Evolutionary conservation across 805 yeast genomes (phyloP), one percentile per base, ranked within the genome.

Genomic region (Cyberlindnera maclurae): DNA sequence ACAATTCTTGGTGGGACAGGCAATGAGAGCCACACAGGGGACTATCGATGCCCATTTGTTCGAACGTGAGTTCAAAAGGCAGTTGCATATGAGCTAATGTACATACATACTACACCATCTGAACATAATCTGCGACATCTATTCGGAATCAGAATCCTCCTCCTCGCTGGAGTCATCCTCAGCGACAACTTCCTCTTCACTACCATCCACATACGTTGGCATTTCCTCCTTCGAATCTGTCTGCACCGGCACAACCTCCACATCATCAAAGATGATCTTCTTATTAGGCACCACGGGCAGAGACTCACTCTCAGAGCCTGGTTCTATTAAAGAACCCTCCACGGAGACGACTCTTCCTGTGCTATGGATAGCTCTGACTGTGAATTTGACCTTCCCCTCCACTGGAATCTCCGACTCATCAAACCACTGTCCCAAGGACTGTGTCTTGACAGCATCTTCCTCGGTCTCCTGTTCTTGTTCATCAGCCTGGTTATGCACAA

Each of bases 321-420:
- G 59, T 31, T 37, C 46, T 22, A 55, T 30, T 43, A 89, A 67
- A 1, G 96, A 80, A n/a, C 97, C 97, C 44, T 88, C 94, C 12
- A 90, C 72, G 9, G 94, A 81, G 12, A 89, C 78, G 39, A 86
- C 81, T 59, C 79, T 82, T 8, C 96, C 95, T 5, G 89, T 74
- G 12, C 81, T 75, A 41, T 75, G 81, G 38, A 90, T 69, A 20
- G 78, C 68, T 55, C 80, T 83, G 31, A 90, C 76, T 3, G 79
- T 76, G 60, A 93, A 88, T 49, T 69, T 70, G 36, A 90, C 60
- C 59, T 86, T 87, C 4, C 96, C 97, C 48, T 83, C 96, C 15
- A 93, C 68, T 39, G 80, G 77, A 32, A 72, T 67, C 12, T 82
- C 95, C 40, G 75, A 67, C 31, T 68, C 82, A 58, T 90, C 96